A percentile compares a stretch with the other conserved stretches of the same genome.
Evolutionary conservation across 805 yeast species (phyloP).

Genomic region (Yarrowia sp.): DNA sequence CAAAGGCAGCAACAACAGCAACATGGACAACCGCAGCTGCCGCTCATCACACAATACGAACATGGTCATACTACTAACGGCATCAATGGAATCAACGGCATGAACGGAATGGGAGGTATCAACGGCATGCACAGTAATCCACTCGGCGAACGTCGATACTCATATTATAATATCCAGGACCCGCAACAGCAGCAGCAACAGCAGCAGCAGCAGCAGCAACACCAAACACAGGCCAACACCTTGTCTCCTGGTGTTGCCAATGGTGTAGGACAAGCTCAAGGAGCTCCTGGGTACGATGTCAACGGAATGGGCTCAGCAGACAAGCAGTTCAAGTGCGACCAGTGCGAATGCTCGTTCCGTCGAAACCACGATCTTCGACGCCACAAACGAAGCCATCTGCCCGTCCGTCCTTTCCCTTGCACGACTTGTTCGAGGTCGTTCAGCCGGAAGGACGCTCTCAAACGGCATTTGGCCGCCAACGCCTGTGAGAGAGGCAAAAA

Average conservation of each 20-base stretch:
- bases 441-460: conserved; percentile 24
- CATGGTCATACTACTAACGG: background rate
- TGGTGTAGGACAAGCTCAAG: background rate
- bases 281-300: background rate
- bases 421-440: conserved; percentile 21
- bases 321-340: conserved; percentile 27
- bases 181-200: background rate
- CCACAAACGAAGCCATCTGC: conserved; percentile 17
- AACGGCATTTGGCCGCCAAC: conserved; percentile 25
- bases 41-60: background rate
- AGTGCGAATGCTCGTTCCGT: conserved; percentile 22
- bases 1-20: background rate
- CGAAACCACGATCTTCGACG: conserved; percentile 21
- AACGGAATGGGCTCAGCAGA: conserved; percentile 3
- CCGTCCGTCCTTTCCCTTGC: conserved; percentile 25
- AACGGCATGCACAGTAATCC: conserved; percentile 14
- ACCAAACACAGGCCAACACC: background rate
- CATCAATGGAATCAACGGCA: background rate
- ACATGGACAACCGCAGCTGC: background rate
- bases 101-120: background rate
- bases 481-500: conserved; percentile 24
- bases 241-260: background rate
- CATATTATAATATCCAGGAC: conserved; percentile 4
- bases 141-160: background rate
- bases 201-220: background rate